Evolutionary conservation across 805 yeast genomes (phyloP).

Genomic region (Metschnikowia orientalis): DNA sequence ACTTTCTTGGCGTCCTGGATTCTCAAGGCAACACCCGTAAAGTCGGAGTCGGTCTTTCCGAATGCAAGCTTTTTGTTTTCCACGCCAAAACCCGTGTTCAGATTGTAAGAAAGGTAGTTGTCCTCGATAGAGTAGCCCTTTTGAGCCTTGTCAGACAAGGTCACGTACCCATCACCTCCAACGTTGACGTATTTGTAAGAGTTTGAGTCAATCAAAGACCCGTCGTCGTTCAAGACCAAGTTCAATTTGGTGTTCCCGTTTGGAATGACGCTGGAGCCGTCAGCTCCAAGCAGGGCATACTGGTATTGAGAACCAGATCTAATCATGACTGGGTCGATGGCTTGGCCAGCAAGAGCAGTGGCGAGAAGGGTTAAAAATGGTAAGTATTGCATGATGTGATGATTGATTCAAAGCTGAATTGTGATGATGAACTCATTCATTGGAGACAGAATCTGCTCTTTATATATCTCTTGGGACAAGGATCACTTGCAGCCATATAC

Average conservation of each 20-base stretch:
- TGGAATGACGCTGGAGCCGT: conserved; percentile 11
- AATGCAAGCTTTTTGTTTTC: conserved; percentile 3
- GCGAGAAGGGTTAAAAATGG: conserved; percentile 21
- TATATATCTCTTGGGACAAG: too few relatives aligned
- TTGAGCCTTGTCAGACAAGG: conserved; percentile 9
- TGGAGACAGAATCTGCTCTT: too few relatives aligned
- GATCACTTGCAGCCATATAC: too few relatives aligned
- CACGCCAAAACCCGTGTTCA: conserved; percentile 3
- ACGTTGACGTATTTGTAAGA: conserved; percentile 18
- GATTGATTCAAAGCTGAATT: conserved; percentile 15
- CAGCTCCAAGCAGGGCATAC: conserved; percentile 11
- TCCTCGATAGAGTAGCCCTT: conserved; percentile 13
- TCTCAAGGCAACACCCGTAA: conserved; percentile 9
- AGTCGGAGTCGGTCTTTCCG: conserved; percentile 1
- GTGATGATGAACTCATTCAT: too few relatives aligned
- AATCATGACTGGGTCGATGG: conserved; percentile 20
- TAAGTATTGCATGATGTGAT: too few relatives aligned
- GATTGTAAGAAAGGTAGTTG: too few relatives aligned
- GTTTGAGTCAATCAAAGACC: conserved; percentile 19
- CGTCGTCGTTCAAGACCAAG: conserved; percentile 23
- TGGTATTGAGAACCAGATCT: conserved; percentile 27
- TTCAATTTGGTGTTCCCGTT: conserved; percentile 11
- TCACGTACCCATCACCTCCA: conserved; percentile 8
- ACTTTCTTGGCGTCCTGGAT: conserved; percentile 2
- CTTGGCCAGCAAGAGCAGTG: conserved; percentile 23